Conservation (phyloP, 2,329 filamentous ascomycete species). For the Cladosporium oxysporum region DNA sequence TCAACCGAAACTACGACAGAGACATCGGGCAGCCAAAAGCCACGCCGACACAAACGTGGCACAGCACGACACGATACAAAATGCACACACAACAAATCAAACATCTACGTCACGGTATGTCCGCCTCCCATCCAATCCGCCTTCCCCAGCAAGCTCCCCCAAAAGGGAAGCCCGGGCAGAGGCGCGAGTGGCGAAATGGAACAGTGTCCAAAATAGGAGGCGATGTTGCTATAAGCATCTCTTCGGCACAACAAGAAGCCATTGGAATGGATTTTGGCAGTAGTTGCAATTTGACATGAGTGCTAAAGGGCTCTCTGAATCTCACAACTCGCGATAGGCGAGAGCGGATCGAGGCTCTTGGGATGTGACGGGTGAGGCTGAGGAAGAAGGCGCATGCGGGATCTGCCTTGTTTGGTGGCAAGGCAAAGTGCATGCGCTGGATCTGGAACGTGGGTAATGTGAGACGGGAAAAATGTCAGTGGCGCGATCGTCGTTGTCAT, state of each 20-base stretch:
- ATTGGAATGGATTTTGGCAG: slow-evolving; percentile 21
- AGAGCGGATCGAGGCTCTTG: not conserved
- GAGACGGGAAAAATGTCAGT: slow-evolving; percentile 3
- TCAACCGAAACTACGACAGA: not conserved
- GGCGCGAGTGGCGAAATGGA: slow-evolving; percentile 16
- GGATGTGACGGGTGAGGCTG: not conserved
- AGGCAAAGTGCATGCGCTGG: not conserved
- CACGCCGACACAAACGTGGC: not conserved
- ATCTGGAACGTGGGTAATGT: not conserved
- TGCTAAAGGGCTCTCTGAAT: slow-evolving; percentile 8
- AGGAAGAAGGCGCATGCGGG: not conserved
- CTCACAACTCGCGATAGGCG: not conserved
- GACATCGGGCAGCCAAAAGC: not conserved
- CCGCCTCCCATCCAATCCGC: slow-evolving; percentile 21
- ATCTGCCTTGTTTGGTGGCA: not conserved
- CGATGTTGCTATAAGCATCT: slow-evolving; percentile 20
- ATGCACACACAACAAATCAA: not conserved
- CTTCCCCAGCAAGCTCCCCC: slow-evolving; percentile 7
- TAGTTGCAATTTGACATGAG: slow-evolving; percentile 23
- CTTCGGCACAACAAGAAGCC: slow-evolving; percentile 23
- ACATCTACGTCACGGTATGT: slow-evolving; percentile 1
- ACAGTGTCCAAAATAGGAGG: slow-evolving; percentile 4
- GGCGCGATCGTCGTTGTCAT: not conserved
- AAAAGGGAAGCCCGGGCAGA: not conserved
- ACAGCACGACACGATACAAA: not conserved